Percentiles rank a stretch among this genome's conserved stretches.
These are phyloP conservation scores for Gomphus sp. DNA, from an alignment of 1,284 basidiomycete genomes.

Conservation along the genomic window DNA sequence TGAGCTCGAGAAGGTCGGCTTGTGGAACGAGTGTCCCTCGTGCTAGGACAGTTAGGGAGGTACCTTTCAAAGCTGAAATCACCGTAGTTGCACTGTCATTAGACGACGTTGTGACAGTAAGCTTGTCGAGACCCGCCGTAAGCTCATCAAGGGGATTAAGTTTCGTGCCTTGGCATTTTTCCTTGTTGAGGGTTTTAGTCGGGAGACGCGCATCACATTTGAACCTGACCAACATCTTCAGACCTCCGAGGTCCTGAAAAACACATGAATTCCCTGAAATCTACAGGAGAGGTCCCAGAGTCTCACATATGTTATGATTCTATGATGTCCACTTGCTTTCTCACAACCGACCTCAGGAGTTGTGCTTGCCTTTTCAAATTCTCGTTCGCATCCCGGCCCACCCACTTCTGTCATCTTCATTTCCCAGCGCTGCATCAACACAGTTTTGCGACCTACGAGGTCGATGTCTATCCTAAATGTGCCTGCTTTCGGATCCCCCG, in stretches of 20 bases:
- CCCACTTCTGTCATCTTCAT: slow-evolving; percentile 23
- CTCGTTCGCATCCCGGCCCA: slow-evolving; percentile 33
- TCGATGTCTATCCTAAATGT: slow-evolving; percentile 52
- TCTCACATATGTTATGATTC: slow-evolving; percentile 43
- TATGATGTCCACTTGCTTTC: slow-evolving; percentile 36
- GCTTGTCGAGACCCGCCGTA: background rate
- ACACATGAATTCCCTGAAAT: background rate
- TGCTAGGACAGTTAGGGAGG: slow-evolving; percentile 26
- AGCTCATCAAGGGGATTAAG: background rate
- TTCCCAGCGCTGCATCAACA: slow-evolving; percentile 46
- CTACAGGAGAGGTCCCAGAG: background rate
- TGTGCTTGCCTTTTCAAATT: slow-evolving; percentile 42
- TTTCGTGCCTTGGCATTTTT: background rate
- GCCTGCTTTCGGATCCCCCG: slow-evolving; percentile 20
- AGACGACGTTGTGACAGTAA: background rate
- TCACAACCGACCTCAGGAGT: slow-evolving; percentile 30
- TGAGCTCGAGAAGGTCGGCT: slow-evolving; percentile 36
- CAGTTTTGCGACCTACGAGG: slow-evolving; percentile 40
- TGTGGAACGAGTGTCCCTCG: slow-evolving; percentile 36
- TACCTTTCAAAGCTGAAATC: background rate
- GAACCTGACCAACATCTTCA: slow-evolving; percentile 42
- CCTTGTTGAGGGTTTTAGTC: background rate
- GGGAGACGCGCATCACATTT: slow-evolving; percentile 39
- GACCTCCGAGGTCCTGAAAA: slow-evolving; percentile 33
- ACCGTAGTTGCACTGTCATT: background rate